A percentile compares a stretch with the other conserved stretches of the same genome.
These are phyloP conservation scores for Apiospora hydei DNA, from an alignment of 2,329 filamentous ascomycete species.

Conservation along the genomic window DNA sequence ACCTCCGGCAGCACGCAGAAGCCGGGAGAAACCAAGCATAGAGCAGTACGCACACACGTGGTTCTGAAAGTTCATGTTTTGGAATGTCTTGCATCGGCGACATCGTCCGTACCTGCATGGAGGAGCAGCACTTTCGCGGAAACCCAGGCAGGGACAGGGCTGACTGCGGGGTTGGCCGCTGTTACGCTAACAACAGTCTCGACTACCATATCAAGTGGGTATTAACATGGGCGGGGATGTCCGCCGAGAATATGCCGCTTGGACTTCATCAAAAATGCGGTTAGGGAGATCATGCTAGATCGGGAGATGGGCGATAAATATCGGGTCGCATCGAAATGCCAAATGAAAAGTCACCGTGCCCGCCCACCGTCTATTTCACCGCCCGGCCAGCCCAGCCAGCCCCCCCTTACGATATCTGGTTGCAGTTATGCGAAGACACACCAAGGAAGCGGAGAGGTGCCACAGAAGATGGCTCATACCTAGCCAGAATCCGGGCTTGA, in stretches of 20 bases:
- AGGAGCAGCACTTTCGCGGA: not conserved
- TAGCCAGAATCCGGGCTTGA: not conserved
- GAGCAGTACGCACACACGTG: not conserved
- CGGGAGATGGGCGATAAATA: not conserved
- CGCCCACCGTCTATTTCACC: not conserved
- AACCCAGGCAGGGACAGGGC: not conserved
- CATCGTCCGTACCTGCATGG: not conserved
- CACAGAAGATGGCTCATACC: not conserved
- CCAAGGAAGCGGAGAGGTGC: not conserved
- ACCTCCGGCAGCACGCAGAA: not conserved
- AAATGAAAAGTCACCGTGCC: too few species aligned
- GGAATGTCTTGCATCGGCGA: not conserved
- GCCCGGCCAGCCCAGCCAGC: too few species aligned
- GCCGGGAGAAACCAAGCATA: not conserved
- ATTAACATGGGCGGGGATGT: not conserved
- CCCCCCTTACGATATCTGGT: not conserved
- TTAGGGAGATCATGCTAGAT: not conserved
- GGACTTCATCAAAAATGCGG: not conserved
- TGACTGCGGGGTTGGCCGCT: not conserved
- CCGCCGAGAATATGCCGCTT: not conserved
- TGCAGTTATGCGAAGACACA: too few species aligned
- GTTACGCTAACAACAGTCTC: not conserved
- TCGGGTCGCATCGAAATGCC: not conserved
- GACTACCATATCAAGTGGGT: not conserved
- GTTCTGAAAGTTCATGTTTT: not conserved